Evolutionary conservation across 108 stramenopile species (phyloP).

Genomic region (Pseudonitzschia multistriata): DNA sequence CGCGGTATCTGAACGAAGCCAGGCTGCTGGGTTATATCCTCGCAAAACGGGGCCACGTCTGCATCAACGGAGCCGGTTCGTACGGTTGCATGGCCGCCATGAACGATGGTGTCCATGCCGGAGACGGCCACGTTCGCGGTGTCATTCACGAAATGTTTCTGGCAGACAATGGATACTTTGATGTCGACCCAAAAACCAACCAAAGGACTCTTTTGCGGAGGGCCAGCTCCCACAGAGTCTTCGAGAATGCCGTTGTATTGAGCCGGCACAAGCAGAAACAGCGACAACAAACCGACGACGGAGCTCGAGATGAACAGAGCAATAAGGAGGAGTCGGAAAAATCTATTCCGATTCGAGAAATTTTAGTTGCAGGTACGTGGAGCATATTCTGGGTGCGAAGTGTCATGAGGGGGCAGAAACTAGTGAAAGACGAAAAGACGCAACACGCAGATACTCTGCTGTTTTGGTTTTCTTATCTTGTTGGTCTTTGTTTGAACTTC

Average conservation of each 20-base stretch:
- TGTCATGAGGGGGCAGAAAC: no score
- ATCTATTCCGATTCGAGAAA: slow-evolving; percentile 47
- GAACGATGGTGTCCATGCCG: slow-evolving; percentile 77
- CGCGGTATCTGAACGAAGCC: slow-evolving; percentile 60
- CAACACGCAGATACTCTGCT: no score
- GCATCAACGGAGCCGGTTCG: slow-evolving; percentile 89
- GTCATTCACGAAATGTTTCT: slow-evolving; percentile 93
- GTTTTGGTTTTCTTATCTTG: no score
- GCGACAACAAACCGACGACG: not conserved
- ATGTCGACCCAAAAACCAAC: slow-evolving; percentile 16
- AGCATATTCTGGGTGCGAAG: no score
- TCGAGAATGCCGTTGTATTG: slow-evolving; percentile 15
- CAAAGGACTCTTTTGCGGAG: slow-evolving; percentile 18
- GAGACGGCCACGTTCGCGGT: slow-evolving; percentile 78
- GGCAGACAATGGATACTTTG: slow-evolving; percentile 76
- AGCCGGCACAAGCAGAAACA: not conserved
- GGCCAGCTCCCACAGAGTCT: slow-evolving; percentile 53
- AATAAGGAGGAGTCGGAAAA: not conserved
- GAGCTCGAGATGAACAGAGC: not conserved
- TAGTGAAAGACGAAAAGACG: no score
- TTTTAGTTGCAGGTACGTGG: slow-evolving; percentile 51
- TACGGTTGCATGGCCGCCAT: slow-evolving; percentile 86
- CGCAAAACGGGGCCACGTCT: slow-evolving; percentile 73
- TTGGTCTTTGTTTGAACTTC: no score
- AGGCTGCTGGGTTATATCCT: slow-evolving; percentile 64